These are phyloP conservation scores for Pseudogymnoascus sp. DNA, from an alignment of 2,329 filamentous ascomycete species.

Conservation along the genomic window DNA sequence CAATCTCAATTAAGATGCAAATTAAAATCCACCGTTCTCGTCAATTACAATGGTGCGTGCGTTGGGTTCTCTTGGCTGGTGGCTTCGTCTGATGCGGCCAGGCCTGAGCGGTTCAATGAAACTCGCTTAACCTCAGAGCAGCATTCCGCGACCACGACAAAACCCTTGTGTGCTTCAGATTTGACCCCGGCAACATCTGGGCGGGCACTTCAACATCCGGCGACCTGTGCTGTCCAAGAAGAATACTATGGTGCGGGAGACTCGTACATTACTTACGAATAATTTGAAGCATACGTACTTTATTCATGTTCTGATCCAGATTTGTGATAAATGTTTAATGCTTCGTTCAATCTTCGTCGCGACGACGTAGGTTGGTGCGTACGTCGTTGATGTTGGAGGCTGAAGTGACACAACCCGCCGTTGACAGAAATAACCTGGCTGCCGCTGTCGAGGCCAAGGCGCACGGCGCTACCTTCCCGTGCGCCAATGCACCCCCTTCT, in stretches of 20 bases:
- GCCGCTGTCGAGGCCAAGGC: neutral
- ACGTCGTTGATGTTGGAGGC: neutral
- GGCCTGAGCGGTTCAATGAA: conserved; percentile 1
- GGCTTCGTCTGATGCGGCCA: conserved; percentile 2
- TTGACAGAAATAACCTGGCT: neutral
- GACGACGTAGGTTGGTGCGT: neutral
- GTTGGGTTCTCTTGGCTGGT: conserved; percentile 1
- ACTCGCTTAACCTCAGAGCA: conserved; percentile 7
- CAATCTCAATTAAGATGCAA: conserved; percentile 5
- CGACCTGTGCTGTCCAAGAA: conserved; percentile 1
- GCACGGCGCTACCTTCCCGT: neutral
- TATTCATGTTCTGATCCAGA: neutral
- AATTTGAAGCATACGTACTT: neutral
- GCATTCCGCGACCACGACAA: conserved; percentile 10
- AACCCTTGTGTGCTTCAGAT: conserved; percentile 11
- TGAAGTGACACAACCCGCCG: neutral
- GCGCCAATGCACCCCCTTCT: neutral
- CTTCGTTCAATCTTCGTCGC: neutral
- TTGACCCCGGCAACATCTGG: neutral
- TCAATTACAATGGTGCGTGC: neutral
- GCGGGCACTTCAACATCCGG: neutral
- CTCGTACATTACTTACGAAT: neutral
- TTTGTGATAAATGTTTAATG: neutral
- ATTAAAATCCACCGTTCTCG: neutral
- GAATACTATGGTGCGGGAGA: neutral